Conservation (phyloP, 2,329 filamentous ascomycete species). For the Cladosporium sp. region DNA sequence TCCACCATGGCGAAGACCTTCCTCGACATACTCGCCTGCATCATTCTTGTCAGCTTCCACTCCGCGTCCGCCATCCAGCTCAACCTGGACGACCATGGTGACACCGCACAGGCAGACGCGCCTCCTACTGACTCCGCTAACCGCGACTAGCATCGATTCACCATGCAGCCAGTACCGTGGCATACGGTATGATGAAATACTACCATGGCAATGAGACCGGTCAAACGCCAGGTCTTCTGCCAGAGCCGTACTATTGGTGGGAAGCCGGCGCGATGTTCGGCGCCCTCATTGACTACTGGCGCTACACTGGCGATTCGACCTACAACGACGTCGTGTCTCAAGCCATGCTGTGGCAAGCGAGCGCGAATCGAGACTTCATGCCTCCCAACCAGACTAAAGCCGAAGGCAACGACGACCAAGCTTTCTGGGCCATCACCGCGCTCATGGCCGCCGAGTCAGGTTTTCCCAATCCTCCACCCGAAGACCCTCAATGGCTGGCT, state of each 20-base stretch:
- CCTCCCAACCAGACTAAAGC: conserved; percentile 37
- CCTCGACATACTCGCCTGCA: background rate
- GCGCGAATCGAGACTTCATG: conserved; percentile 54
- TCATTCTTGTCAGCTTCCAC: background rate
- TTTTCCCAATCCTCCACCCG: conserved; percentile 36
- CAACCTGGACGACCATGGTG: conserved; percentile 5
- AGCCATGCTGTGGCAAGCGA: conserved; percentile 54
- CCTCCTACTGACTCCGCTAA: background rate
- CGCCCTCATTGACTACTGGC: conserved; percentile 64
- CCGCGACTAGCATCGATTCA: conserved; percentile 35
- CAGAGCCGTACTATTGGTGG: conserved; percentile 62
- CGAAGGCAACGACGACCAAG: conserved; percentile 50
- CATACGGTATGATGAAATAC: conserved; percentile 46
- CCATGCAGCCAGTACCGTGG: conserved; percentile 36
- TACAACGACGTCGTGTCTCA: conserved; percentile 56
- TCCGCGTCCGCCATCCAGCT: conserved; percentile 1
- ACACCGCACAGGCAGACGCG: background rate
- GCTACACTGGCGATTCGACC: conserved; percentile 56
- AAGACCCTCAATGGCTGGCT: conserved; percentile 38
- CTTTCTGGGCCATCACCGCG: conserved; percentile 52
- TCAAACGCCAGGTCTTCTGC: conserved; percentile 49
- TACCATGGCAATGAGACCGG: conserved; percentile 49
- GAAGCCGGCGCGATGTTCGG: conserved; percentile 58
- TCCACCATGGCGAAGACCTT: background rate
- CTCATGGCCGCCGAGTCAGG: conserved; percentile 50